Percentiles rank a stretch among this genome's conserved stretches.
phyloP scores from a whole-genome alignment of 2,329 filamentous ascomycete genomes.

The Colletotrichum truncatum region DNA sequence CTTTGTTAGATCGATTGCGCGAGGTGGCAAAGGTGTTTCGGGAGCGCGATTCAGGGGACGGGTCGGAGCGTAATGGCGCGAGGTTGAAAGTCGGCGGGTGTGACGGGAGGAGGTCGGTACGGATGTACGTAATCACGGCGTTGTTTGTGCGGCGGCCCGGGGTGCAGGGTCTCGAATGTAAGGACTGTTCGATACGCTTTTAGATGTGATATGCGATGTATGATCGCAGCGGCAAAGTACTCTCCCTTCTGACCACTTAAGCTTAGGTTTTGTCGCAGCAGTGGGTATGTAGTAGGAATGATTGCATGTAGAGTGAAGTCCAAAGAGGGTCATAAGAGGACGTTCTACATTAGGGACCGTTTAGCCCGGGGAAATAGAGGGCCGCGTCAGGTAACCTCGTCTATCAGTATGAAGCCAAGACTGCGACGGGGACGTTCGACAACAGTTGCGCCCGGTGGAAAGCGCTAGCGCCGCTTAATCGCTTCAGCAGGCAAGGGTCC shows the following conservation, averaged over 20 bases:
- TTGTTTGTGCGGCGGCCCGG: background rate
- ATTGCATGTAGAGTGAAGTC: background rate
- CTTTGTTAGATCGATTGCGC: background rate
- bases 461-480: conserved; percentile 5
- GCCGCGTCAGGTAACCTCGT: conserved; percentile 26
- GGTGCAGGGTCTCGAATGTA: background rate
- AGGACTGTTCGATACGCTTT: too few species aligned
- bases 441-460: background rate
- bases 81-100: background rate
- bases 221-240: too few species aligned
- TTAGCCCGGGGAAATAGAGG: conserved; percentile 16
- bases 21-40: background rate
- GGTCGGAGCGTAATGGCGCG: background rate
- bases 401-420: conserved; percentile 28
- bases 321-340: background rate
- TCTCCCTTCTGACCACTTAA: too few species aligned
- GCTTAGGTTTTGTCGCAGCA: too few species aligned
- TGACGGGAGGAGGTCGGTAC: background rate
- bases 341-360: background rate
- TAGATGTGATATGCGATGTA: background rate
- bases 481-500: conserved; percentile 16
- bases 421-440: conserved; percentile 13
- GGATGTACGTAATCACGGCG: conserved; percentile 9
- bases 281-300: background rate
- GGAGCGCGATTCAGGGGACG: background rate